Evolutionary conservation across 169 alveolate genomes (phyloP).

Genomic region (Eimeria necatrix): DNA sequence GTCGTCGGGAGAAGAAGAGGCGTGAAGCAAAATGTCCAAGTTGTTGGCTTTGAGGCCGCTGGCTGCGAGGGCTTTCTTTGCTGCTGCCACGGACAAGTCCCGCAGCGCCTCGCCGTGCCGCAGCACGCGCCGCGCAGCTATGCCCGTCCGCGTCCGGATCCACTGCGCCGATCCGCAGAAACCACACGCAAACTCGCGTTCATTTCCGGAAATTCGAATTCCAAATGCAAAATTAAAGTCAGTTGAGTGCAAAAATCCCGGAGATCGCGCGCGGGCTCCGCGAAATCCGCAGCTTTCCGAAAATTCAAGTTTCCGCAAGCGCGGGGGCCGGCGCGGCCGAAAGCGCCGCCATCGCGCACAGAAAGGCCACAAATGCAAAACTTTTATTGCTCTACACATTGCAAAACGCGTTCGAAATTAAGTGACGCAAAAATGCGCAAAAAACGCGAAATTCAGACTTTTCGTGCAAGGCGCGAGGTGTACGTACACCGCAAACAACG

Average conservation of each 20-base stretch:
- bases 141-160: slow-evolving; percentile 87
- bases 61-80: slow-evolving; percentile 79
- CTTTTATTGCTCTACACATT: no score
- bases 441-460: neutral
- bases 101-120: slow-evolving; percentile 81
- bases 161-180: slow-evolving; percentile 68
- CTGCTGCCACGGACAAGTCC: slow-evolving; percentile 78
- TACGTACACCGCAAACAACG: no score
- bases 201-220: neutral
- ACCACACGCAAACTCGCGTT: neutral
- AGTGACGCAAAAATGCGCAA: neutral
- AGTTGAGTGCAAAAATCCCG: no score
- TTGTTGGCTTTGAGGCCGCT: slow-evolving; percentile 76
- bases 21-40: slow-evolving; percentile 84
- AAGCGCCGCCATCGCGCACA: no score
- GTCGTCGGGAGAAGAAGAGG: slow-evolving; percentile 87
- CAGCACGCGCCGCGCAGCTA: slow-evolving; percentile 82
- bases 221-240: neutral
- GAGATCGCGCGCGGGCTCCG: neutral
- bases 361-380: no score
- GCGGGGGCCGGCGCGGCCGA: no score
- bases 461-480: no score
- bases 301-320: no score
- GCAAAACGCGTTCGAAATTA: neutral
- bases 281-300: neutral